Percentiles rank a stretch among this genome's conserved stretches.
Conservation (phyloP, 2,329 filamentous ascomycete genomes). For the Alternaria alternata region DNA sequence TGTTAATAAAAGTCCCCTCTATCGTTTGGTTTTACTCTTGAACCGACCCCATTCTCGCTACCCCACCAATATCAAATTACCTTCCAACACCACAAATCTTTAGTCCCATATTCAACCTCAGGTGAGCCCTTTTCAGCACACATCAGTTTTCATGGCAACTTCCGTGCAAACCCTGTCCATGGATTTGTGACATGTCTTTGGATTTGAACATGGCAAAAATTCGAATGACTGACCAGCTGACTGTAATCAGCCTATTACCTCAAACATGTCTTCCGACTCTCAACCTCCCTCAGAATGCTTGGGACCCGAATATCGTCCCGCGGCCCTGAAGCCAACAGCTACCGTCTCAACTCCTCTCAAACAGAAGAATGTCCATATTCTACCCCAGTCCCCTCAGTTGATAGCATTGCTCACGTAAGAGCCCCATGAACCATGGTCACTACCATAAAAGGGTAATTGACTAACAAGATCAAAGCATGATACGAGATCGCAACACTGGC, state of each 20-base stretch:
- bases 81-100: constrained; percentile 5
- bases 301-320: constrained; percentile 79
- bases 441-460: background rate
- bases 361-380: constrained; percentile 86
- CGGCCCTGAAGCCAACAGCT: constrained; percentile 81
- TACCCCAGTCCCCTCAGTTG: constrained; percentile 93
- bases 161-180: background rate
- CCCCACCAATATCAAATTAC: constrained; percentile 14
- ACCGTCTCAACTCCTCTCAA: constrained; percentile 85
- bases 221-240: constrained; percentile 1
- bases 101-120: constrained; percentile 1
- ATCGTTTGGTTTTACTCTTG: constrained; percentile 19
- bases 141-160: background rate
- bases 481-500: constrained; percentile 87
- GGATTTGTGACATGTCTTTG: background rate
- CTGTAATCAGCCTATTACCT: constrained; percentile 10
- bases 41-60: constrained; percentile 22
- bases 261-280: constrained; percentile 38
- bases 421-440: constrained; percentile 13
- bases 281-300: constrained; percentile 66
- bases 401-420: constrained; percentile 97
- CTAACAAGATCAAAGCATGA: constrained; percentile 71
- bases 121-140: constrained; percentile 1
- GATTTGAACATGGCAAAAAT: background rate
- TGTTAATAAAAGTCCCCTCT: constrained; percentile 20